phyloP scores from a whole-genome alignment of 1,139 yeast species.

The Kurtzmaniella quercitrusa region DNA sequence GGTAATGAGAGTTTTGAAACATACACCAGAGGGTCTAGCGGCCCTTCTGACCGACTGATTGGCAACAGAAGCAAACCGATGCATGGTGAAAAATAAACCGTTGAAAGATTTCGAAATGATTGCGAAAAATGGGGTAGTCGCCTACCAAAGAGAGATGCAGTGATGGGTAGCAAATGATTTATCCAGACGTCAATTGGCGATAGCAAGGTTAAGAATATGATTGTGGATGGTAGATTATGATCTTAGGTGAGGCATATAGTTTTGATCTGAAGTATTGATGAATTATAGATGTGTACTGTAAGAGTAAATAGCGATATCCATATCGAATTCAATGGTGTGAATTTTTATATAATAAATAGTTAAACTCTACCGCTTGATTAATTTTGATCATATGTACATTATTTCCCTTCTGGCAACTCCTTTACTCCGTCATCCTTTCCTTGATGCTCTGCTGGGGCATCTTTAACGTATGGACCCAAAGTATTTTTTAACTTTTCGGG shows the following conservation, averaged over 20 bases:
- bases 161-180: too few species aligned
- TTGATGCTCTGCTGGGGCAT: slow-evolving; percentile 46
- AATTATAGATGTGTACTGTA: too few species aligned
- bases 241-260: neutral
- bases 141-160: too few species aligned
- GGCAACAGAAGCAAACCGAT: neutral
- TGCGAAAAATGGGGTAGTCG: neutral
- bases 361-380: too few species aligned
- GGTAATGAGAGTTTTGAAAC: neutral
- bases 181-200: too few species aligned
- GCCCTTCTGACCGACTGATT: neutral
- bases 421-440: slow-evolving; percentile 13
- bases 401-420: slow-evolving; percentile 13
- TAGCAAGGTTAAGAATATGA: too few species aligned
- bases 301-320: too few species aligned
- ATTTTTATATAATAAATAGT: too few species aligned
- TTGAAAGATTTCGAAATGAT: neutral
- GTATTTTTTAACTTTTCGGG: slow-evolving; percentile 57
- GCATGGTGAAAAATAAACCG: neutral
- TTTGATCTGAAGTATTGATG: too few species aligned
- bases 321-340: too few species aligned
- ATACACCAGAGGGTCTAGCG: neutral
- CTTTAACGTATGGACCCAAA: slow-evolving; percentile 62
- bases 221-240: neutral
- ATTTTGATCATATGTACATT: neutral